Conservation (phyloP, 768 basidiomycete genomes). For the Kwoniella europaea region DNA sequence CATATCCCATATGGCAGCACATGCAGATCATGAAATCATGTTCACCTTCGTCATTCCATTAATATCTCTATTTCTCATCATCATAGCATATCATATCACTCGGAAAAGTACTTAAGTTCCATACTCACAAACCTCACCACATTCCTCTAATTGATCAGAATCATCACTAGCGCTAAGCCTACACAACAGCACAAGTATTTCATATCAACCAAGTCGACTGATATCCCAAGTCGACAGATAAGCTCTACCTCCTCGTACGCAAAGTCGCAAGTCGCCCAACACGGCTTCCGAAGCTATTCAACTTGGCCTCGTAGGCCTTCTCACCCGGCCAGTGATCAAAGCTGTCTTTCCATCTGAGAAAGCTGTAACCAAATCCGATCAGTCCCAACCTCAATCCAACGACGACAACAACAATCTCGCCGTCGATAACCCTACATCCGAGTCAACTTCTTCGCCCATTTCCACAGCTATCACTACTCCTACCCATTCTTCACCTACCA, state of each 20-base stretch:
- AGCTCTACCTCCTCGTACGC: not conserved
- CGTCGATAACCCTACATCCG: conserved; percentile 9
- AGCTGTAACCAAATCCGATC: conserved; percentile 13
- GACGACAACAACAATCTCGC: not conserved
- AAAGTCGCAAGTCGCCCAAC: conserved; percentile 29
- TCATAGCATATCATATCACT: too few relatives aligned
- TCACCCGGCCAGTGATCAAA: conserved; percentile 54
- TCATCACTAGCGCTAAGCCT: too few relatives aligned
- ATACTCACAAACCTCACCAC: too few relatives aligned
- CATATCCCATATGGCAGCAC: too few relatives aligned
- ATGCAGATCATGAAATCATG: too few relatives aligned
- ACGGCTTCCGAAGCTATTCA: conserved; percentile 53
- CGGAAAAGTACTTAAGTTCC: too few relatives aligned
- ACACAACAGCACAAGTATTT: not conserved
- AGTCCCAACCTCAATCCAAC: not conserved
- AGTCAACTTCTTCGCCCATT: not conserved
- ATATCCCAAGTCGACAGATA: not conserved
- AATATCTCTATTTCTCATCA: too few relatives aligned
- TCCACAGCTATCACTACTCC: conserved; percentile 29
- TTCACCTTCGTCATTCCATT: too few relatives aligned
- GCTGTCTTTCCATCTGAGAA: conserved; percentile 49
- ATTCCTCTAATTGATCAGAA: too few relatives aligned
- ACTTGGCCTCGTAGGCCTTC: conserved; percentile 55
- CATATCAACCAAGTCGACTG: not conserved
- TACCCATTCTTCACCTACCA: conserved; percentile 35